Conservation (phyloP, 805 yeast species). For the Candida coleopterorum region DNA sequence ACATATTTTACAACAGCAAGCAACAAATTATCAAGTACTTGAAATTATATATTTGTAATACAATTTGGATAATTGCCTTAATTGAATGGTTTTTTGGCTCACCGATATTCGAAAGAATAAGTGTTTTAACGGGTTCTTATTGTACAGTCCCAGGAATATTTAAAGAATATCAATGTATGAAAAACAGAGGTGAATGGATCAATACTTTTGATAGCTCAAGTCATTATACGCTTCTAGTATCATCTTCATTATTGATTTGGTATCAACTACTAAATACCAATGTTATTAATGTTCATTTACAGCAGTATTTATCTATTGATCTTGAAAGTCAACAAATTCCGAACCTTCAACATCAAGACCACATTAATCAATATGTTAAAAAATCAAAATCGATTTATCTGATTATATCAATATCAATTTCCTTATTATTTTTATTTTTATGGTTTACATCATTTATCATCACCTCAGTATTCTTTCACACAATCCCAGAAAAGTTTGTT, state of each 20-base stretch:
- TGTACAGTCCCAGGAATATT: constrained; percentile 20
- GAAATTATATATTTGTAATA: constrained; percentile 5
- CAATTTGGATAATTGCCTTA: constrained; percentile 4
- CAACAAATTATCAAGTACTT: not conserved
- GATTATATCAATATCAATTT: not conserved
- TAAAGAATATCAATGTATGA: constrained; percentile 12
- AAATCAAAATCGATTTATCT: not conserved
- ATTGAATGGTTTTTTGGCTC: constrained; percentile 32
- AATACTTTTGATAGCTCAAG: constrained; percentile 54
- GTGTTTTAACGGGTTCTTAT: constrained; percentile 34
- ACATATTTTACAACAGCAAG: not conserved
- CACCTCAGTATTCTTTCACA: constrained; percentile 49
- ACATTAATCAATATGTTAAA: not conserved
- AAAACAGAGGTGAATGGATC: constrained; percentile 34
- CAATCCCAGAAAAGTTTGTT: constrained; percentile 40
- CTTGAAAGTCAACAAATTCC: not conserved
- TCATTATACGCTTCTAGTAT: constrained; percentile 43
- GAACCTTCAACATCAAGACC: not conserved
- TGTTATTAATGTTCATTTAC: constrained; percentile 1
- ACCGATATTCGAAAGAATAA: constrained; percentile 28
- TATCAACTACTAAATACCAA: constrained; percentile 1
- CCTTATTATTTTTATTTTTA: constrained; percentile 14
- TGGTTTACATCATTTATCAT: constrained; percentile 40
- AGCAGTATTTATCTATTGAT: constrained; percentile 1
- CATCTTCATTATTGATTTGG: constrained; percentile 36